Conservation (phyloP, 2,329 filamentous ascomycete species). For the Grosmannia clavigera region DNA sequence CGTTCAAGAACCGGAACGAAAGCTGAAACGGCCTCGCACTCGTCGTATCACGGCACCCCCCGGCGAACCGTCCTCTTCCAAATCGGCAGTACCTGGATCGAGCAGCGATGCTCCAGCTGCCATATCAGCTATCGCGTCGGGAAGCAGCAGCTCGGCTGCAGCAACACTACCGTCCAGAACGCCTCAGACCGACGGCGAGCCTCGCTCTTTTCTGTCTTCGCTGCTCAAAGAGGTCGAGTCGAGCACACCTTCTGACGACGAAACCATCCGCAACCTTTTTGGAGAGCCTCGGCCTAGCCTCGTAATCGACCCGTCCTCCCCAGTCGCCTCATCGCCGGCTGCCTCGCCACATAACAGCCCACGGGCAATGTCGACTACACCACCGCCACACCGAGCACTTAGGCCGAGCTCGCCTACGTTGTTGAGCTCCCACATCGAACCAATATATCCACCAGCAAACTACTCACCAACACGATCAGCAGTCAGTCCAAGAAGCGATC, state of each 20-base stretch:
- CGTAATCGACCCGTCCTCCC: constrained; percentile 19
- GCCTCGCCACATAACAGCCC: constrained; percentile 55
- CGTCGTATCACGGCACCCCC: constrained; percentile 45
- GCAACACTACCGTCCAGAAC: background rate
- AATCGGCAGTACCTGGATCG: background rate
- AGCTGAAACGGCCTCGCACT: constrained; percentile 77
- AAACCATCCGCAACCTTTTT: constrained; percentile 30
- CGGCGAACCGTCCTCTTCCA: constrained; percentile 29
- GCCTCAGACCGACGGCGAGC: constrained; percentile 22
- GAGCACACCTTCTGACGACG: constrained; percentile 45
- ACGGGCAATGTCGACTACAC: constrained; percentile 53
- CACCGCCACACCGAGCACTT: constrained; percentile 49
- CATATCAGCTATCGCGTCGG: background rate
- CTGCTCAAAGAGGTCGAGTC: constrained; percentile 79
- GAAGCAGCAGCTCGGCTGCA: background rate
- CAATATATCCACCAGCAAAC: constrained; percentile 61
- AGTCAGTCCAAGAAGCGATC: constrained; percentile 22
- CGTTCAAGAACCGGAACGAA: constrained; percentile 61
- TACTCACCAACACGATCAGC: constrained; percentile 48
- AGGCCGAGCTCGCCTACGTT: constrained; percentile 54
- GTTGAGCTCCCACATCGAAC: constrained; percentile 59
- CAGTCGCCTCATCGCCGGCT: constrained; percentile 45
- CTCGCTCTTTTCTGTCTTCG: constrained; percentile 74
- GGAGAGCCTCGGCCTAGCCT: constrained; percentile 17
- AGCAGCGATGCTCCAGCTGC: background rate